phyloP scores from a whole-genome alignment of 805 yeast species.

The Candida insectalens region DNA sequence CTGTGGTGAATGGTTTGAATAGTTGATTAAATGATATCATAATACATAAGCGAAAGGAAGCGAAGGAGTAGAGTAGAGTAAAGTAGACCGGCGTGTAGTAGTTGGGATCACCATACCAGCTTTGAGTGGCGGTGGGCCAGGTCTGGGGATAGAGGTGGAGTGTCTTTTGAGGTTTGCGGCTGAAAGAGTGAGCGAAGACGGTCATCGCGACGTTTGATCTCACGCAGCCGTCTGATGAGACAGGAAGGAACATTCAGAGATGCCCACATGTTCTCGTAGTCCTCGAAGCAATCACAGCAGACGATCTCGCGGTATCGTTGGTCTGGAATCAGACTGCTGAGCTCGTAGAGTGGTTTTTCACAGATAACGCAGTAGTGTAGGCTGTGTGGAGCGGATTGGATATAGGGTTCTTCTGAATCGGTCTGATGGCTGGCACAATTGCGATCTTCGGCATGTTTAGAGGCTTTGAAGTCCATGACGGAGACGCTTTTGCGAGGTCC shows the following conservation, averaged over 20 bases:
- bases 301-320: constrained; percentile 40
- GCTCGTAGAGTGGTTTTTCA: constrained; percentile 58
- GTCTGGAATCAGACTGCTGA: constrained; percentile 30
- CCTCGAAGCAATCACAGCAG: constrained; percentile 51
- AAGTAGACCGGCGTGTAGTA: not conserved
- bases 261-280: constrained; percentile 19
- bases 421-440: constrained; percentile 1
- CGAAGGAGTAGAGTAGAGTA: too few species aligned
- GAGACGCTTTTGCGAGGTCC: constrained; percentile 21
- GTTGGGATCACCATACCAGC: not conserved
- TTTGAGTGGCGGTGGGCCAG: too few species aligned
- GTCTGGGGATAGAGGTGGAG: too few species aligned
- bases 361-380: constrained; percentile 56
- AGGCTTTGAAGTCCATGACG: constrained; percentile 24
- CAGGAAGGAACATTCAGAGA: constrained; percentile 1
- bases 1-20: too few species aligned
- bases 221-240: not conserved
- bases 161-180: too few species aligned
- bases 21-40: too few species aligned
- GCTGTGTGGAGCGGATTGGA: constrained; percentile 12
- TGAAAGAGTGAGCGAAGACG: too few species aligned
- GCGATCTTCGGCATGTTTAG: too few species aligned
- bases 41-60: too few species aligned
- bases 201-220: not conserved
- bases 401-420: constrained; percentile 16